These are phyloP conservation scores for Hydnum rufescens DNA, from an alignment of 768 basidiomycete species.

Conservation along the genomic window DNA sequence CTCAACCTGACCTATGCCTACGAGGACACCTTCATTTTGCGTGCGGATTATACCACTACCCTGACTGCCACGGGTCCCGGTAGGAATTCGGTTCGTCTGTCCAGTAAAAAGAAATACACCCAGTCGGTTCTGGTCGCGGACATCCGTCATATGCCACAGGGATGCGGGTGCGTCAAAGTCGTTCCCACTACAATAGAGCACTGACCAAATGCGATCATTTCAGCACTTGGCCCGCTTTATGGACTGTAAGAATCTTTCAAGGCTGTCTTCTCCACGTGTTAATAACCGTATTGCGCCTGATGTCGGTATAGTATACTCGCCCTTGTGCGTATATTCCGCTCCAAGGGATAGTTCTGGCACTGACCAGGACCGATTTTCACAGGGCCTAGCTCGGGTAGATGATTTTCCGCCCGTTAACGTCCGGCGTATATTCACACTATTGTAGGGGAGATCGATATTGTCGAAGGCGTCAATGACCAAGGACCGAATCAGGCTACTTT, in stretches of 20 bases:
- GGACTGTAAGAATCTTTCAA: background rate
- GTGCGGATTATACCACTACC: slow-evolving; percentile 31
- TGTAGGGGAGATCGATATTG: slow-evolving; percentile 6
- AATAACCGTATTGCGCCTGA: too few relatives aligned
- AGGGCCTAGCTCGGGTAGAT: background rate
- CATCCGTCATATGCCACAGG: slow-evolving; percentile 41
- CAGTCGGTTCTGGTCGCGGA: slow-evolving; percentile 36
- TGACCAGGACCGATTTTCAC: background rate
- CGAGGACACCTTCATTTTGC: slow-evolving; percentile 26
- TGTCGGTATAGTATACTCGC: too few relatives aligned
- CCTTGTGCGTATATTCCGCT: too few relatives aligned
- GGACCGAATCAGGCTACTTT: background rate
- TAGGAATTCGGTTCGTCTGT: slow-evolving; percentile 36
- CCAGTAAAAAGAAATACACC: slow-evolving; percentile 31
- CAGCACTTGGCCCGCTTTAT: slow-evolving; percentile 32
- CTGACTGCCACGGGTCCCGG: slow-evolving; percentile 32
- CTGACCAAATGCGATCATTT: slow-evolving; percentile 7
- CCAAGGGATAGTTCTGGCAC: background rate
- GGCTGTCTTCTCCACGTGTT: background rate
- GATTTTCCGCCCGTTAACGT: background rate
- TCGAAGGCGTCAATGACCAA: slow-evolving; percentile 4
- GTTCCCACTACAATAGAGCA: background rate
- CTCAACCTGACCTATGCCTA: slow-evolving; percentile 39
- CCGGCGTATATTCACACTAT: background rate
- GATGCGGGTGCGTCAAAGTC: slow-evolving; percentile 13